Evolutionary conservation across 805 yeast species (phyloP).

Genomic region (Hanseniaspora taiwanica): DNA sequence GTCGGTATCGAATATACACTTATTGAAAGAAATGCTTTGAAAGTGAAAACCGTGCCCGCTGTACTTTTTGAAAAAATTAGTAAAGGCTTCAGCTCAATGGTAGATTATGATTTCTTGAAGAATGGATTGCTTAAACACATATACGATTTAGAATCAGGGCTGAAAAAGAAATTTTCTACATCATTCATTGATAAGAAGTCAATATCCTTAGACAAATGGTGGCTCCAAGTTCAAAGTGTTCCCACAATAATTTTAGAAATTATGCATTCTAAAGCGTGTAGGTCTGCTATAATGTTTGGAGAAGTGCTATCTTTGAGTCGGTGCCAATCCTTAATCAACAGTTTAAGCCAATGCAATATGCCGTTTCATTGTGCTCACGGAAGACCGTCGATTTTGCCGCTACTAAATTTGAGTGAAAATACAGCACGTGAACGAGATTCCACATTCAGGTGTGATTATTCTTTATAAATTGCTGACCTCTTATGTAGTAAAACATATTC

Average conservation of each 20-base stretch:
- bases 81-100: slow-evolving; percentile 1
- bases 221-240: slow-evolving; percentile 26
- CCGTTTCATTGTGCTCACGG: slow-evolving; percentile 87
- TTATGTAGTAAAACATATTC: not conserved
- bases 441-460: not conserved
- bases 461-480: not conserved
- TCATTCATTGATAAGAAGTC: too few relatives aligned
- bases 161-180: slow-evolving; percentile 9
- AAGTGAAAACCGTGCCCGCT: slow-evolving; percentile 32
- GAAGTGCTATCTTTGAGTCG: slow-evolving; percentile 30
- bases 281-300: slow-evolving; percentile 64
- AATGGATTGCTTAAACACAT: slow-evolving; percentile 31
- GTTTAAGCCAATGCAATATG: slow-evolving; percentile 34
- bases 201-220: slow-evolving; percentile 31
- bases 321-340: slow-evolving; percentile 31
- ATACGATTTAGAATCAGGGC: slow-evolving; percentile 27
- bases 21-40: slow-evolving; percentile 7
- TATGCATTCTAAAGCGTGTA: slow-evolving; percentile 51
- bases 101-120: slow-evolving; percentile 21
- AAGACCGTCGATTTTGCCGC: slow-evolving; percentile 39
- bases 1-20: slow-evolving; percentile 32
- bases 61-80: slow-evolving; percentile 25
- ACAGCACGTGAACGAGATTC: too few relatives aligned
- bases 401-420: not conserved
- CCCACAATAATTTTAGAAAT: slow-evolving; percentile 40